Evolutionary conservation across 441 rosid genomes (phyloP).

Genomic region (Biscutella laevigata): DNA sequence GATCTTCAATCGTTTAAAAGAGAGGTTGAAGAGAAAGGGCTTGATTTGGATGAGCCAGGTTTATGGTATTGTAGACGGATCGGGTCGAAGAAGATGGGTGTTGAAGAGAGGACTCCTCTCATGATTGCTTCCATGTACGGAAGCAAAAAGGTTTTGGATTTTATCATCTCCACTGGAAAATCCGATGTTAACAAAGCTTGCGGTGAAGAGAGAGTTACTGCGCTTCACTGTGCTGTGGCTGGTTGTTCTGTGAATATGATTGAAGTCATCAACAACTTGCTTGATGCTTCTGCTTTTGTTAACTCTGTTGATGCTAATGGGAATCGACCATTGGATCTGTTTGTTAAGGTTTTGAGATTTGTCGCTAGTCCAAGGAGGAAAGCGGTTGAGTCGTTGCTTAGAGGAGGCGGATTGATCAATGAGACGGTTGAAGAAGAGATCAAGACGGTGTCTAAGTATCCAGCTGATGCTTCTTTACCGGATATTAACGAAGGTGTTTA

Average conservation of each 20-base stretch:
- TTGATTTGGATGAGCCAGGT: conserved; percentile 50
- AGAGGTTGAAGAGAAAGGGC: conserved; percentile 50
- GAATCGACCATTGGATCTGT: conserved; percentile 54
- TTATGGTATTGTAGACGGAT: conserved; percentile 63
- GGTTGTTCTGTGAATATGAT: conserved; percentile 44
- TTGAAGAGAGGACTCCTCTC: conserved; percentile 68
- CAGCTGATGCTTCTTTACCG: conserved; percentile 62
- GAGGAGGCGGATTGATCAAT: conserved; percentile 36
- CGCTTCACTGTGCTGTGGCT: conserved; percentile 82
- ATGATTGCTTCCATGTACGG: conserved; percentile 81
- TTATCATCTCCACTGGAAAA: conserved; percentile 43
- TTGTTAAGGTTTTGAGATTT: conserved; percentile 30
- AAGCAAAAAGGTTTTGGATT: conserved; percentile 49
- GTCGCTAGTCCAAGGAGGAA: conserved; percentile 26
- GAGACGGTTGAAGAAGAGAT: conserved; percentile 26
- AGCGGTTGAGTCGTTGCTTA: conserved; percentile 45
- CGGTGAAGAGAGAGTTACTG: conserved; percentile 64
- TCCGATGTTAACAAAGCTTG: conserved; percentile 59
- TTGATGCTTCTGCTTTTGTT: conserved; percentile 55
- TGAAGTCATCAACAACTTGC: conserved; percentile 54
- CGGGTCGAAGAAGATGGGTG: conserved; percentile 75
- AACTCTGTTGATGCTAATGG: conserved; percentile 47
- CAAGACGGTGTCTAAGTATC: conserved; percentile 47
- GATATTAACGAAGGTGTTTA: conserved; percentile 76
- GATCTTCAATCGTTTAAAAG: conserved; percentile 47